These are phyloP conservation scores for Lathyrus aphaca DNA, from an alignment of 306 rosid genomes.

Conservation along the genomic window DNA sequence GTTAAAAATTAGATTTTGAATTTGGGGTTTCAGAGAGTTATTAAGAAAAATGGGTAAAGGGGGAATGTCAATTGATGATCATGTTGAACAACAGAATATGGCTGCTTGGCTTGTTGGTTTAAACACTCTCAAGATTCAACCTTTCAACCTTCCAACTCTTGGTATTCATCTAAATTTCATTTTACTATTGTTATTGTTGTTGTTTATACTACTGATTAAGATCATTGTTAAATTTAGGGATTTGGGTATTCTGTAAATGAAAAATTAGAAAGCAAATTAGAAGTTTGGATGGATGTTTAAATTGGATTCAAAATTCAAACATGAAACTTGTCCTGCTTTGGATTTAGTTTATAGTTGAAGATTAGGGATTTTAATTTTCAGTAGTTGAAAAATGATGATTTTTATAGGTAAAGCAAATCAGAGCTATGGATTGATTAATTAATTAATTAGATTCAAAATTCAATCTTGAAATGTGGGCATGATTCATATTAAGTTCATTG, in stretches of 20 bases:
- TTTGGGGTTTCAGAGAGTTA: constrained; percentile 5
- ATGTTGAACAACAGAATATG: constrained; percentile 65
- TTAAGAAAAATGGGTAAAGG: constrained; percentile 67
- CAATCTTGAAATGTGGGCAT: neutral
- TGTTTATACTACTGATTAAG: neutral
- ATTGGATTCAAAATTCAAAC: neutral
- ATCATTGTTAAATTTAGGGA: neutral
- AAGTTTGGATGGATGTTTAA: neutral
- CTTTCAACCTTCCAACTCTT: constrained; percentile 78
- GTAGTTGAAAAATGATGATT: neutral
- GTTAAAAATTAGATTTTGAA: no score
- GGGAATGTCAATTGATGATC: constrained; percentile 60
- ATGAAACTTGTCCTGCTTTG: neutral
- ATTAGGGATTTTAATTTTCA: neutral
- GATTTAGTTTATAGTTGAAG: neutral
- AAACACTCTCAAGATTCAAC: constrained; percentile 81
- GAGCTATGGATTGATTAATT: neutral
- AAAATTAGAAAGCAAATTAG: no score
- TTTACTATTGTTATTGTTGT: neutral
- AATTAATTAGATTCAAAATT: neutral
- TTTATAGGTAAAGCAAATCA: neutral
- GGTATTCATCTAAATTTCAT: neutral
- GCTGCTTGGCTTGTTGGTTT: constrained; percentile 88
- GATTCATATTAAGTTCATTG: neutral
- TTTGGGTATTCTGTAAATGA: neutral